phyloP scores from a whole-genome alignment of 2,329 filamentous ascomycete genomes.

The Fusarium brevicatenulatum region DNA sequence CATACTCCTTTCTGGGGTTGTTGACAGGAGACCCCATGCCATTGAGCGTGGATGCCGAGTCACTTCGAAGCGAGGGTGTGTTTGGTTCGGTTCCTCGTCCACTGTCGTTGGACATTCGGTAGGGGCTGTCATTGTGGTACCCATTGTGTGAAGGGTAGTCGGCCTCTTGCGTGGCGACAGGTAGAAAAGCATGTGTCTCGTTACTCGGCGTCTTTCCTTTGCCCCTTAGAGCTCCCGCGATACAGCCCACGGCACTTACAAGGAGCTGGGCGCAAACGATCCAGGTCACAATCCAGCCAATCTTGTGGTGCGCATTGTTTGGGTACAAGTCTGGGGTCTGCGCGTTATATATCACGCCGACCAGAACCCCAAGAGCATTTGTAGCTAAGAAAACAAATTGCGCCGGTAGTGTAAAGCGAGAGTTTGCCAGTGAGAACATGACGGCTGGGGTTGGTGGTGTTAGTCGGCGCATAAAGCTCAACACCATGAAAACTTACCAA shows the following conservation, averaged over 20 bases:
- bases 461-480: constrained; percentile 4
- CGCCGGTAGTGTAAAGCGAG: constrained; percentile 73
- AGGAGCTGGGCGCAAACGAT: constrained; percentile 75
- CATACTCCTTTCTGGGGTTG: constrained; percentile 59
- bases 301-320: constrained; percentile 87
- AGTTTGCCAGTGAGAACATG: constrained; percentile 85
- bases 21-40: constrained; percentile 53
- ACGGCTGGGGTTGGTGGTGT: constrained; percentile 66
- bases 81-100: constrained; percentile 78
- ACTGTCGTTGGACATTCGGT: constrained; percentile 74
- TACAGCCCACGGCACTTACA: constrained; percentile 72
- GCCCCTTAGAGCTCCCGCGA: constrained; percentile 51
- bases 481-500: constrained; percentile 63
- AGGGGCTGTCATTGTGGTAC: constrained; percentile 59
- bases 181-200: constrained; percentile 64
- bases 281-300: constrained; percentile 86
- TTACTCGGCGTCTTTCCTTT: background rate
- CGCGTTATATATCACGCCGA: constrained; percentile 78
- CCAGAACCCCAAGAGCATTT: constrained; percentile 72
- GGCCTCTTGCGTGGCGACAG: constrained; percentile 60
- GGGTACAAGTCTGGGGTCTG: constrained; percentile 87
- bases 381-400: constrained; percentile 75
- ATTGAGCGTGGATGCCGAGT: constrained; percentile 68
- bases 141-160: constrained; percentile 50
- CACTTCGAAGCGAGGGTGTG: constrained; percentile 73